Evolutionary conservation across 2,329 filamentous ascomycete genomes (phyloP).

Genomic region (Cladosporium sphaerospermum): DNA sequence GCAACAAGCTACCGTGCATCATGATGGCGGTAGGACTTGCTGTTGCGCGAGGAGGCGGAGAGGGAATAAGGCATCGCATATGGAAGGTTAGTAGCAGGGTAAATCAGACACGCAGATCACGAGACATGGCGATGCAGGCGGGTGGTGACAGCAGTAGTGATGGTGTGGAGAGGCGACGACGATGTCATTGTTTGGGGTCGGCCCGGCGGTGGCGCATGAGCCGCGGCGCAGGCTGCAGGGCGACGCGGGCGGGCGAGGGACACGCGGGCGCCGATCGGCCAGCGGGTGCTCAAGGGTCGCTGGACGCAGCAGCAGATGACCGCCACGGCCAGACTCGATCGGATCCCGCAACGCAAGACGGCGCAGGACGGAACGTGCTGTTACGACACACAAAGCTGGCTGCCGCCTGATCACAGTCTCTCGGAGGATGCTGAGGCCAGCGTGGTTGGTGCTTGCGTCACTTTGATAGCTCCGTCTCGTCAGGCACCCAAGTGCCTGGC

Average conservation of each 20-base stretch:
- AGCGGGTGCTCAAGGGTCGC: too few relatives aligned
- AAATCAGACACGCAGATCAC: neutral
- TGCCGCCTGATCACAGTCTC: neutral
- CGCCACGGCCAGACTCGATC: too few relatives aligned
- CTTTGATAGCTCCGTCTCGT: too few relatives aligned
- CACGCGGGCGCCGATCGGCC: too few relatives aligned
- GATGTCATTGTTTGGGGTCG: slow-evolving; percentile 10
- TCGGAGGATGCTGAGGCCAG: neutral
- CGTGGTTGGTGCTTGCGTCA: too few relatives aligned
- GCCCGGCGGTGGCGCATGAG: neutral
- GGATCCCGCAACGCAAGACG: too few relatives aligned
- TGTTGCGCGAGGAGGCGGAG: slow-evolving; percentile 9
- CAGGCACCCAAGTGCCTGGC: too few relatives aligned
- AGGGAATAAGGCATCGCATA: slow-evolving; percentile 20
- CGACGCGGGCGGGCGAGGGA: neutral
- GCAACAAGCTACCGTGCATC: slow-evolving; percentile 17
- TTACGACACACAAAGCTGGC: neutral
- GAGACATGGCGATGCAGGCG: neutral
- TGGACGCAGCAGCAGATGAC: too few relatives aligned
- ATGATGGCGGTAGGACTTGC: slow-evolving; percentile 14
- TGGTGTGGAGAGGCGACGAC: neutral
- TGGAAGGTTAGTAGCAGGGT: neutral
- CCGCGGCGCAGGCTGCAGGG: neutral
- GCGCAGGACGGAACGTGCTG: too few relatives aligned
- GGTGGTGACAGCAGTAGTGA: neutral